A percentile compares a stretch with the other conserved stretches of the same genome.
phyloP scores from a whole-genome alignment of 2,329 filamentous ascomycete species.

The Harringtonia aguacate region DNA sequence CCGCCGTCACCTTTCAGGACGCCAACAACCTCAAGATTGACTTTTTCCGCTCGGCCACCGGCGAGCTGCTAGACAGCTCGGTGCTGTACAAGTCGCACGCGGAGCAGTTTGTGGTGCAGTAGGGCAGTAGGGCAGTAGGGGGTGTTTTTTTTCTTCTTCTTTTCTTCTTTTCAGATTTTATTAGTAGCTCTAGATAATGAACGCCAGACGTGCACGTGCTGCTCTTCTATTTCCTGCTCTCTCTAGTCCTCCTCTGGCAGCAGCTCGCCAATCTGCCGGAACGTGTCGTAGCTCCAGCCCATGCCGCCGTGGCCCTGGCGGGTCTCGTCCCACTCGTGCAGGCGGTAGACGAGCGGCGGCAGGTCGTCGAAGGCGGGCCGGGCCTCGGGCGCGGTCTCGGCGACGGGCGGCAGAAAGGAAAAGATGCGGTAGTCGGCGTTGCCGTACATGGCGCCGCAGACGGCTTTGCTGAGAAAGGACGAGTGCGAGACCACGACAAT shows the following conservation, averaged over 20 bases:
- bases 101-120: conserved; percentile 31
- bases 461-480: conserved; percentile 47
- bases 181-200: too few species aligned
- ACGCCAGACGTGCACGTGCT: too few species aligned
- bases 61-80: conserved; percentile 34
- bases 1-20: conserved; percentile 34
- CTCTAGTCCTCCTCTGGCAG: too few species aligned
- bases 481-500: conserved; percentile 57
- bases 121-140: neutral
- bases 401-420: conserved; percentile 33
- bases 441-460: conserved; percentile 44
- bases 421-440: conserved; percentile 58
- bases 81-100: conserved; percentile 36
- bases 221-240: too few species aligned
- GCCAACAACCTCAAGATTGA: conserved; percentile 34
- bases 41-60: conserved; percentile 37
- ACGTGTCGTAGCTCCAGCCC: conserved; percentile 33
- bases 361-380: conserved; percentile 3
- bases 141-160: too few species aligned
- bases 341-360: conserved; percentile 9
- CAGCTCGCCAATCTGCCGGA: conserved; percentile 17
- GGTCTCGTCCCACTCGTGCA: conserved; percentile 39
- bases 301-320: conserved; percentile 36
- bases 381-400: conserved; percentile 11
- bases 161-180: too few species aligned